A percentile compares a stretch with the other conserved stretches of the same genome.
These are phyloP conservation scores for Saccharum officinarum DNA, from an alignment of 176 grass and related monocot species.

Conservation along the genomic window DNA sequence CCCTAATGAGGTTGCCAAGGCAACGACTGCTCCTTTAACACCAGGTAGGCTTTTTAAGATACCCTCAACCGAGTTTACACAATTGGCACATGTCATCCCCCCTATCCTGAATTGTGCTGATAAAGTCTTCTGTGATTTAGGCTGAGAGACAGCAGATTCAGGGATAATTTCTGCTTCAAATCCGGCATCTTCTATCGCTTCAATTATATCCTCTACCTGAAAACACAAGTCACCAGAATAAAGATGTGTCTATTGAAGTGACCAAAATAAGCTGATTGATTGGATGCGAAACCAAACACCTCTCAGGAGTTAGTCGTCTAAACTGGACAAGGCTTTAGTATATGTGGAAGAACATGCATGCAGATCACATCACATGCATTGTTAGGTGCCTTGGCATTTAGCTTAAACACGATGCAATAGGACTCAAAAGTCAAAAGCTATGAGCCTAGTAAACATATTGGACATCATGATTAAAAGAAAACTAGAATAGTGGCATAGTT, in stretches of 20 bases:
- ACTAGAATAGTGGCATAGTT: not conserved
- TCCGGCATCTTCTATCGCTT: conserved; percentile 92
- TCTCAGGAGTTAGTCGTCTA: not conserved
- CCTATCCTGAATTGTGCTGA: conserved; percentile 92
- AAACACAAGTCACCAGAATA: conserved; percentile 32
- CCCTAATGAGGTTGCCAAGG: conserved; percentile 84
- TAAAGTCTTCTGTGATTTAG: conserved; percentile 65
- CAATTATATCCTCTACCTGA: conserved; percentile 86
- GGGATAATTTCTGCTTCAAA: conserved; percentile 92
- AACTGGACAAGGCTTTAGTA: not conserved
- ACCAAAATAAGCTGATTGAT: not conserved
- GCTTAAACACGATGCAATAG: not conserved
- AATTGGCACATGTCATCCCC: conserved; percentile 96
- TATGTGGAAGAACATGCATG: conserved; percentile 4
- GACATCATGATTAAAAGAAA: not conserved
- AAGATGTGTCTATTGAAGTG: conserved; percentile 9
- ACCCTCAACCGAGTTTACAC: conserved; percentile 90
- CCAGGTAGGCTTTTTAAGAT: conserved; percentile 84
- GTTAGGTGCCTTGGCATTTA: conserved; percentile 1
- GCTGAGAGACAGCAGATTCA: conserved; percentile 59
- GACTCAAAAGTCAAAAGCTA: not conserved
- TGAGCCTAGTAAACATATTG: not conserved
- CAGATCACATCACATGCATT: not conserved
- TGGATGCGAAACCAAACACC: not conserved
- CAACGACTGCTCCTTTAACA: conserved; percentile 78